phyloP scores from a whole-genome alignment of 1,284 basidiomycete genomes.

The Puccinia triticina region DNA sequence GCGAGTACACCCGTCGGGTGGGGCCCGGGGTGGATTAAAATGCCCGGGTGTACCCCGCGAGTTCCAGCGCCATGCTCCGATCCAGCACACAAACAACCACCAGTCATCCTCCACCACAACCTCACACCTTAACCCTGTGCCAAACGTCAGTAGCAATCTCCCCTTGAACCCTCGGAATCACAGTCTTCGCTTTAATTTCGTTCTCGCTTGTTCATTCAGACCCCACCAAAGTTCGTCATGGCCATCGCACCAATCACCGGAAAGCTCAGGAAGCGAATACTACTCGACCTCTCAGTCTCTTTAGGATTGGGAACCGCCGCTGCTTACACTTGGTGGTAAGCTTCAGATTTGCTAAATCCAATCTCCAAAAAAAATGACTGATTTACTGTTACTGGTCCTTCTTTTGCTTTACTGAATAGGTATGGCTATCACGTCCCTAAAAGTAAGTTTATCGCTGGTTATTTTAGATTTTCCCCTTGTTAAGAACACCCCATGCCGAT shows the following conservation, averaged over 20 bases:
- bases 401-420: constrained; percentile 6
- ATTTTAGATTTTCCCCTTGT: not conserved
- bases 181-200: too few species aligned
- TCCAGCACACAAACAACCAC: too few species aligned
- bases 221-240: constrained; percentile 5
- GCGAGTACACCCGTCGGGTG: too few species aligned
- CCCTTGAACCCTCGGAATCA: too few species aligned
- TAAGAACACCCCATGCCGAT: not conserved
- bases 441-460: constrained; percentile 8
- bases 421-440: constrained; percentile 49
- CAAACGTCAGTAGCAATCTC: too few species aligned
- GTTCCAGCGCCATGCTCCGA: too few species aligned
- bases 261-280: constrained; percentile 42
- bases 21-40: too few species aligned
- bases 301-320: constrained; percentile 45
- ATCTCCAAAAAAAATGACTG: not conserved
- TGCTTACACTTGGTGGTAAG: constrained; percentile 49
- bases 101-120: too few species aligned
- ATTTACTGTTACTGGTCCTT: not conserved
- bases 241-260: constrained; percentile 51
- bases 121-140: too few species aligned
- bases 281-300: constrained; percentile 46
- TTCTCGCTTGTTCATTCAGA: too few species aligned
- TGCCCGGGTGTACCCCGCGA: too few species aligned
- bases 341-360: not conserved